phyloP scores from a whole-genome alignment of 225 moss, liverwort and hornwort species.

The Asterella californica region DNA sequence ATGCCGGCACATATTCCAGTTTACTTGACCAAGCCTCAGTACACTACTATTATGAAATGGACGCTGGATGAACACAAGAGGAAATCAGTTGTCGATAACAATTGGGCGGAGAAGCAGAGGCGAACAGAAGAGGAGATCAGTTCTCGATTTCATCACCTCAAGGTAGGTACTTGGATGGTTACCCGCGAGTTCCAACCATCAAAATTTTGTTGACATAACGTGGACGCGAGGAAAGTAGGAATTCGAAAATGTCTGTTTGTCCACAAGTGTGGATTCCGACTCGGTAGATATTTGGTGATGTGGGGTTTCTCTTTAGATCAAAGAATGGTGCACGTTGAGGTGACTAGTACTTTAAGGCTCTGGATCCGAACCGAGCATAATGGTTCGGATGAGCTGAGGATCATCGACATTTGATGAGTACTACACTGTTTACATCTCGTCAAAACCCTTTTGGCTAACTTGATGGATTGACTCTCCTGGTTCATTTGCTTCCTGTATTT shows the following conservation, averaged over 20 bases:
- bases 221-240: too few species aligned
- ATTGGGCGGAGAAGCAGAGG: conserved; percentile 72
- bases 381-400: too few species aligned
- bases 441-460: background rate
- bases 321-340: too few species aligned
- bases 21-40: conserved; percentile 64
- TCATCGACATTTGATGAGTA: background rate
- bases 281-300: too few species aligned
- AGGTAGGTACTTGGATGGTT: conserved; percentile 39
- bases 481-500: background rate
- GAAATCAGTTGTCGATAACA: conserved; percentile 57
- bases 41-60: conserved; percentile 79
- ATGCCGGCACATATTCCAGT: conserved; percentile 46
- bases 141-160: conserved; percentile 63
- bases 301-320: too few species aligned
- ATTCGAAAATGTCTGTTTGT: too few species aligned
- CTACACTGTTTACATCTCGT: background rate
- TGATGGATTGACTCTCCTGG: background rate
- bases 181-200: background rate
- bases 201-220: too few species aligned
- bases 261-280: too few species aligned
- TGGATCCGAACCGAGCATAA: too few species aligned
- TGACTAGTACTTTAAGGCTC: too few species aligned
- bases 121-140: conserved; percentile 62
- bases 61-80: conserved; percentile 68